phyloP scores from a whole-genome alignment of 108 stramenopile genomes.

The Fragilariopsis cylindrus region DNA sequence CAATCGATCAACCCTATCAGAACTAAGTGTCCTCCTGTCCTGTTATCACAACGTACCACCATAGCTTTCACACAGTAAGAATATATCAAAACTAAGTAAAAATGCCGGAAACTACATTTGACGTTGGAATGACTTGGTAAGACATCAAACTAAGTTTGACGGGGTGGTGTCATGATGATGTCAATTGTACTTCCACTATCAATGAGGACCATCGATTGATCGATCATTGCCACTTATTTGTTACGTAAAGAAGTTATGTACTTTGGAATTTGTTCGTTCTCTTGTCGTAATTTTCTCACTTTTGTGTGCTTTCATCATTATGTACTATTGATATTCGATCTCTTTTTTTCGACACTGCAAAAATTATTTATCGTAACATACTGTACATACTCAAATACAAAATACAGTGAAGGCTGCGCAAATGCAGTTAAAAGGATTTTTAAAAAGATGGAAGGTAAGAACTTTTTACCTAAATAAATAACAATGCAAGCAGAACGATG shows the following conservation, averaged over 20 bases:
- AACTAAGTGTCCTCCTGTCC: no score
- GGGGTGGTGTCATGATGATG: no score
- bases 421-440: conserved; percentile 75
- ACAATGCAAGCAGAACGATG: background rate
- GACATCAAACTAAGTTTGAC: no score
- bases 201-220: no score
- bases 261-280: conserved; percentile 2
- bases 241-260: background rate
- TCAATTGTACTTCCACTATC: no score
- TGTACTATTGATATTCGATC: background rate
- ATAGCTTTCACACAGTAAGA: background rate
- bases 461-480: no score
- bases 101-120: conserved; percentile 65
- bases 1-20: no score
- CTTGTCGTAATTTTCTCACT: background rate
- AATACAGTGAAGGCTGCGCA: conserved; percentile 73
- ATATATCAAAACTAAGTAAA: background rate
- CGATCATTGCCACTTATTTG: no score
- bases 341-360: background rate
- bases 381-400: background rate
- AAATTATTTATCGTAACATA: background rate
- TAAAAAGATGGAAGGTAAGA: conserved; percentile 70
- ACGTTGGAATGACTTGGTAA: conserved; percentile 82
- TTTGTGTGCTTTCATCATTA: background rate
- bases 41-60: no score